Base-by-base conservation (phyloP, 2,329 filamentous ascomycete genomes). In the Pestalotiopsis sp. region DNA sequence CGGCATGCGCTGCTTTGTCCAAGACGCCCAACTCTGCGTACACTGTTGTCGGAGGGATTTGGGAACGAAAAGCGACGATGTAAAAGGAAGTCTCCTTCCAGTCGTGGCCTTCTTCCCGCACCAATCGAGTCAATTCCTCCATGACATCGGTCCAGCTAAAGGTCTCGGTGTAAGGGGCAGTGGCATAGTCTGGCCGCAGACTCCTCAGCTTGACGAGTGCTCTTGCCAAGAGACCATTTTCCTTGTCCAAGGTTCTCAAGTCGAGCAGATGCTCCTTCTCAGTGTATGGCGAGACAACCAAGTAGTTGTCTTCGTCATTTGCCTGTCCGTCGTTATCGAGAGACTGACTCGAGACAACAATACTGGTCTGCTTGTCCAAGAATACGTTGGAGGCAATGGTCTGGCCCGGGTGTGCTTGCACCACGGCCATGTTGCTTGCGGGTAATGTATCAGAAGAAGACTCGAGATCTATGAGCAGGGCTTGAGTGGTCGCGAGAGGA, bases 51-150 rank as follows among this genome's bases (percentile, higher is more conserved):
- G 87, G 84, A 49, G 90, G 89, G 68, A 97, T 88, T 72, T 85
- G 87, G 5, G 92, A 95, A 17, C 93, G 88, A 80, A 97, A 97
- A 4, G 91, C 91, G 56, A 97, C 94, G 68, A 96, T 90, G 80
- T 95, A 97, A 82, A 95, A 97, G 36, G 83, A 85, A 64, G 85
- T 87, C 69, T 86, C 82, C 66, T 83, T 86, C 89, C 92, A 95
- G 2, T 68, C 70, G 71, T 86, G 80, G 5, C 80, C 80, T 13
- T 85, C 85, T 9, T 81, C 77, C 2, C 74, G 73, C 12, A 84
- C 81, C 2, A 94, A 82, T 1, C 82, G 76, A 68, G 81, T 84
- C 65, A 96, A 80, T 39, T 86, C 82, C 3, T 82, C 80, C 12
- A 96, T 82, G 14, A 94, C 85, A 57, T 87, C 81, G 3, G 78